Percentiles rank a stretch among this genome's conserved stretches.
Evolutionary conservation across 78 protist species (phyloP).

Genomic region (Salpingoeca rosetta): DNA sequence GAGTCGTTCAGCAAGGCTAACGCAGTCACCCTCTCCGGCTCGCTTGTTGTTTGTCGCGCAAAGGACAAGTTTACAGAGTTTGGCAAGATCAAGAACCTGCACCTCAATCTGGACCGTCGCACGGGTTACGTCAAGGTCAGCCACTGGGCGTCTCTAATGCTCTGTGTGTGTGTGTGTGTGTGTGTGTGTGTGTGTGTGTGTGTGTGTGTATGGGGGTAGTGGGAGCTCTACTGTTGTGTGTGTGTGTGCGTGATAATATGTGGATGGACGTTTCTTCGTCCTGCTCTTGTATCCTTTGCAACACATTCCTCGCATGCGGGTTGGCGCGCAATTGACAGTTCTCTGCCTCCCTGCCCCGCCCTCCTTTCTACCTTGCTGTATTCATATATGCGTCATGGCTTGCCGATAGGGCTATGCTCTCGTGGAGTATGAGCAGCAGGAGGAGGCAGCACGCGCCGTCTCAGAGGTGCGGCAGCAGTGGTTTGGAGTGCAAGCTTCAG

Average conservation of each 20-base stretch:
- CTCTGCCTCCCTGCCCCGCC: no score
- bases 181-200: constrained; percentile 19
- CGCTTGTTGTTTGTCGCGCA: no score
- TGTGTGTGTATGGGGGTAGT: background rate
- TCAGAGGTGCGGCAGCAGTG: no score
- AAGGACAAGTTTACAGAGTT: constrained; percentile 67
- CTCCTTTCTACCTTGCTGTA: no score
- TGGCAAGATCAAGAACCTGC: constrained; percentile 73
- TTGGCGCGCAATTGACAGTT: background rate
- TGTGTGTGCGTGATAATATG: no score
- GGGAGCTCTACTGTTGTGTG: background rate
- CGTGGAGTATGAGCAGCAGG: constrained; percentile 53
- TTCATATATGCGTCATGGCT: no score
- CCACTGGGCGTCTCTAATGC: no score
- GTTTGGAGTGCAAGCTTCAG: no score
- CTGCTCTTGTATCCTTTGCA: background rate
- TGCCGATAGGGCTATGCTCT: constrained; percentile 74
- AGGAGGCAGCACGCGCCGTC: constrained; percentile 60
- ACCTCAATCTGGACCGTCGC: constrained; percentile 72
- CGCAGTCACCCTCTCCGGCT: no score
- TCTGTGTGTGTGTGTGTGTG: no score
- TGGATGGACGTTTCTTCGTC: no score
- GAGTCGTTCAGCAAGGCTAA: no score
- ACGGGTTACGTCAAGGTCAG: constrained; percentile 84
- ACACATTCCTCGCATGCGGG: background rate